phyloP scores from a whole-genome alignment of 805 yeast species.

The Grigorovia yakushimaensis region DNA sequence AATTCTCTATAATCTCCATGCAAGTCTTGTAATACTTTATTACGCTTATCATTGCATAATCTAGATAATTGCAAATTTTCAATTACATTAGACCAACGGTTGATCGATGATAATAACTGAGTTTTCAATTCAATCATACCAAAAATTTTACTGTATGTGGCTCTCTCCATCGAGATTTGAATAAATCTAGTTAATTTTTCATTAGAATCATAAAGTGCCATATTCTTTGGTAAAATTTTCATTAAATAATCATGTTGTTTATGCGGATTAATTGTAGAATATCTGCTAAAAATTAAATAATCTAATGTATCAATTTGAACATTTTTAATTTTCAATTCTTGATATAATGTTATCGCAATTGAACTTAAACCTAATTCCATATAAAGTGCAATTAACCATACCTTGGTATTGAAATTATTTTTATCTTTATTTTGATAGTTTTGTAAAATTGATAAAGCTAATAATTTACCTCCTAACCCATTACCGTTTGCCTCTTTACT shows the following conservation, averaged over 20 bases:
- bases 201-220: slow-evolving; percentile 41
- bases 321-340: slow-evolving; percentile 53
- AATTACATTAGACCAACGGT: slow-evolving; percentile 28
- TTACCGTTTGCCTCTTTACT: slow-evolving; percentile 7
- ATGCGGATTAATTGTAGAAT: slow-evolving; percentile 38
- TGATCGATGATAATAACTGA: slow-evolving; percentile 42
- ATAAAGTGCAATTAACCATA: slow-evolving; percentile 65
- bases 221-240: slow-evolving; percentile 30
- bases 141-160: slow-evolving; percentile 54
- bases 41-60: slow-evolving; percentile 24
- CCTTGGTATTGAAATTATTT: slow-evolving; percentile 60
- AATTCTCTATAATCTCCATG: slow-evolving; percentile 12
- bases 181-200: slow-evolving; percentile 43
- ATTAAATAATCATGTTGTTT: slow-evolving; percentile 24
- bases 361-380: slow-evolving; percentile 45
- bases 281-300: slow-evolving; percentile 41
- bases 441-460: slow-evolving; percentile 49
- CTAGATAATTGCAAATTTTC: slow-evolving; percentile 21
- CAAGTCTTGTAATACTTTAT: slow-evolving; percentile 9
- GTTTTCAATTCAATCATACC: slow-evolving; percentile 55
- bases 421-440: slow-evolving; percentile 44
- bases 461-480: slow-evolving; percentile 23
- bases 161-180: slow-evolving; percentile 44
- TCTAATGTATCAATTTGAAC: slow-evolving; percentile 67
- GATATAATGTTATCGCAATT: slow-evolving; percentile 41